Evolutionary conservation across 805 yeast genomes (phyloP).

Genomic region (Clavispora vitiphila): DNA sequence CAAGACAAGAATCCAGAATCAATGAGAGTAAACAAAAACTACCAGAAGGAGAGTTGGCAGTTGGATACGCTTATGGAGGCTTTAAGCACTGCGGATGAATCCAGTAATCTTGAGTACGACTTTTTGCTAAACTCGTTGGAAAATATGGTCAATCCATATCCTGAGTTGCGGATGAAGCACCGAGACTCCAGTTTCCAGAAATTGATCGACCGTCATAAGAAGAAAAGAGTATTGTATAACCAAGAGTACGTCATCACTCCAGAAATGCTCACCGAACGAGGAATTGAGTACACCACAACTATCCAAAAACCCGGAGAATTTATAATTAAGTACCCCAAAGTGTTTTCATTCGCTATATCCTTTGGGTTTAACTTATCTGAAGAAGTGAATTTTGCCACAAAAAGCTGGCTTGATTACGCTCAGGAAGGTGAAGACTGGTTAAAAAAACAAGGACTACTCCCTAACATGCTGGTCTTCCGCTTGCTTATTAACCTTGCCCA

Average conservation of each 20-base stretch:
- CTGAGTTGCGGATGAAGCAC: constrained; percentile 24
- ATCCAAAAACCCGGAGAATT: constrained; percentile 61
- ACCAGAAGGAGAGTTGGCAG: constrained; percentile 16
- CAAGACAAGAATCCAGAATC: constrained; percentile 4
- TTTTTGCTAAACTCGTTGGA: constrained; percentile 27
- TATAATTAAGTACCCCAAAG: constrained; percentile 52
- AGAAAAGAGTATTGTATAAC: constrained; percentile 20
- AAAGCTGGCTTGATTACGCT: constrained; percentile 50
- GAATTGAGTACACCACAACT: constrained; percentile 43
- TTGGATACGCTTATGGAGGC: constrained; percentile 14
- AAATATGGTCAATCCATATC: constrained; percentile 23
- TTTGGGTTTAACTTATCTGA: constrained; percentile 56
- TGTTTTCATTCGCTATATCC: constrained; percentile 47
- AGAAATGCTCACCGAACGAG: constrained; percentile 37
- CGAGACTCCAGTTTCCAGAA: constrained; percentile 19
- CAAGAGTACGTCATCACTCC: constrained; percentile 50
- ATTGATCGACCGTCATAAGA: constrained; percentile 8
- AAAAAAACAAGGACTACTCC: constrained; percentile 41
- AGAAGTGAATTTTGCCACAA: constrained; percentile 52
- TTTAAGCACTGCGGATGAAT: constrained; percentile 14
- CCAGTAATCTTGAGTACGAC: constrained; percentile 19
- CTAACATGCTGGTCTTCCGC: constrained; percentile 48
- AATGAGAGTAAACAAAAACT: constrained; percentile 16
- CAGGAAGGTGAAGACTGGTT: constrained; percentile 50
- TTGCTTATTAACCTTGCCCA: constrained; percentile 45